phyloP scores from a whole-genome alignment of 352 stramenopile species.

The Globisporangium canariense region DNA sequence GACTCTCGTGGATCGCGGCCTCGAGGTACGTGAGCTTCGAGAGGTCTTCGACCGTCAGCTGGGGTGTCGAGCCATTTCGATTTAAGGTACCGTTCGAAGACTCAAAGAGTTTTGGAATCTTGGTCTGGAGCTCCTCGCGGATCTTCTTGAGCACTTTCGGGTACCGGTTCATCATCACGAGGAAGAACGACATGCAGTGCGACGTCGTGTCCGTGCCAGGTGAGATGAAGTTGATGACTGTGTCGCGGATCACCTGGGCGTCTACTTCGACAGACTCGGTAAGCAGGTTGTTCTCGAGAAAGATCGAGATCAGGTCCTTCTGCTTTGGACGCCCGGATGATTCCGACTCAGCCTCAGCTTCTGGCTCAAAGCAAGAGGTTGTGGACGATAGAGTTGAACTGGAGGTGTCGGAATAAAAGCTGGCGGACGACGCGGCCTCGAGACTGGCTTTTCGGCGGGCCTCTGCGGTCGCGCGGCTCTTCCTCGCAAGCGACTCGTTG shows the following conservation, averaged over 20 bases:
- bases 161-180: conserved; percentile 43
- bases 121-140: conserved; percentile 23
- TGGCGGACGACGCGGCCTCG: background rate
- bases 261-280: conserved; percentile 6
- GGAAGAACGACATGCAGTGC: conserved; percentile 36
- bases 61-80: background rate
- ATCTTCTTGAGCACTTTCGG: conserved; percentile 35
- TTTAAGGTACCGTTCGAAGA: background rate
- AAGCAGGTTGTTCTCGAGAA: conserved; percentile 12
- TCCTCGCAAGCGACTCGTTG: conserved; percentile 29
- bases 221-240: conserved; percentile 58
- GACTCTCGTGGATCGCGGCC: conserved; percentile 52
- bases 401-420: background rate
- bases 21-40: conserved; percentile 56
- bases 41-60: conserved; percentile 37
- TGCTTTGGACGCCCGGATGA: background rate
- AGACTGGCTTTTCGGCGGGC: conserved; percentile 8
- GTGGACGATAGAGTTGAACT: background rate
- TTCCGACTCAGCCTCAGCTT: background rate
- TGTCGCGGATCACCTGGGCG: conserved; percentile 32
- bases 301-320: conserved; percentile 16
- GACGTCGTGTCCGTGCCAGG: conserved; percentile 53
- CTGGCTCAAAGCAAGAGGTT: background rate
- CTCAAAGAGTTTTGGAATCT: conserved; percentile 20
- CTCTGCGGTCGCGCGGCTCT: conserved; percentile 13